Evolutionary conservation across 257 asterid genomes (phyloP).

Genomic region (Fraxinus cuspidata): DNA sequence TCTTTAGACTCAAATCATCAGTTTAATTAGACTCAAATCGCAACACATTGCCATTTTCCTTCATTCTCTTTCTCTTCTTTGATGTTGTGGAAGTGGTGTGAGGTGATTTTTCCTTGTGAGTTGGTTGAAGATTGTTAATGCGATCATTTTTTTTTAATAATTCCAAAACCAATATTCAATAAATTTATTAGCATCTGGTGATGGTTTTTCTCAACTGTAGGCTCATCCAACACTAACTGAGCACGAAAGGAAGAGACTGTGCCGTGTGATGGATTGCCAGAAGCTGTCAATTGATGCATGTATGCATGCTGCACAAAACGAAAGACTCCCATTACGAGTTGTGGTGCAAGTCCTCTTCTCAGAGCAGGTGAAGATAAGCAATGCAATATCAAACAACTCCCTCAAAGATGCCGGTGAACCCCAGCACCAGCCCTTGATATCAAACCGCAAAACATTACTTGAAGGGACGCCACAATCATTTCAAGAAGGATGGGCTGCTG

Average conservation of each 20-base stretch:
- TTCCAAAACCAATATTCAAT: background rate
- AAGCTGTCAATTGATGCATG: constrained; percentile 94
- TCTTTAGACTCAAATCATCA: too few species aligned
- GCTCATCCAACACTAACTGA: constrained; percentile 88
- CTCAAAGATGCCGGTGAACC: constrained; percentile 68
- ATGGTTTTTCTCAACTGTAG: constrained; percentile 32
- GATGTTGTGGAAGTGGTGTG: too few species aligned
- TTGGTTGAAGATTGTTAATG: too few species aligned
- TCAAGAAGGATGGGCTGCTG: constrained; percentile 96
- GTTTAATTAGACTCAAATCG: too few species aligned
- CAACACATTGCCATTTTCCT: too few species aligned
- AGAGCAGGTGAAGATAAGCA: constrained; percentile 89
- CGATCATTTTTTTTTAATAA: background rate
- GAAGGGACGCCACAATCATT: constrained; percentile 94
- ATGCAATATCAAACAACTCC: constrained; percentile 63
- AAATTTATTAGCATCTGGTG: background rate
- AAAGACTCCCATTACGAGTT: constrained; percentile 82
- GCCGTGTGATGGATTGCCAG: constrained; percentile 96
- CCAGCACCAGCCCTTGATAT: constrained; percentile 63
- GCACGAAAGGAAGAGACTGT: constrained; percentile 89
- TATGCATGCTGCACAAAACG: constrained; percentile 97
- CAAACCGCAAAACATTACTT: constrained; percentile 69
- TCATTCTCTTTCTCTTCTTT: too few species aligned
- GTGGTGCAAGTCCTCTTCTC: constrained; percentile 95
- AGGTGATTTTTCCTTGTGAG: too few species aligned